phyloP scores from a whole-genome alignment of 2,329 filamentous ascomycete species.

The Alternaria arbusti region DNA sequence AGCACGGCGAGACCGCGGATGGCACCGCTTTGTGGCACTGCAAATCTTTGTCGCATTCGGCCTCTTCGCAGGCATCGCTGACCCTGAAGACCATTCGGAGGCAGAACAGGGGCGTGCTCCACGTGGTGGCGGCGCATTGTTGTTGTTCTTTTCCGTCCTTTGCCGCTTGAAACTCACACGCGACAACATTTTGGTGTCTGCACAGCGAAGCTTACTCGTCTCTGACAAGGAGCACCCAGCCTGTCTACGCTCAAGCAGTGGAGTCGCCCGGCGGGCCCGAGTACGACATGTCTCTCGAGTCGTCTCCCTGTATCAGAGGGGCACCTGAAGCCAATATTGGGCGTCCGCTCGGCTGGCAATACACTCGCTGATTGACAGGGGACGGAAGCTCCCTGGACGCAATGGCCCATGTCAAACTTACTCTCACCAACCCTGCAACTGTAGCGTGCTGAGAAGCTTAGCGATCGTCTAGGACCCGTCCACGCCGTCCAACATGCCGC shows the following conservation, averaged over 20 bases:
- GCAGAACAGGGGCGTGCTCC: constrained; percentile 16
- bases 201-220: constrained; percentile 1
- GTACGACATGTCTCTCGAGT: background rate
- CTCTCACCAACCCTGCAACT: constrained; percentile 15
- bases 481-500: constrained; percentile 17
- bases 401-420: constrained; percentile 16
- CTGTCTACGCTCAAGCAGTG: constrained; percentile 2
- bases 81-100: constrained; percentile 2
- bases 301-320: constrained; percentile 7
- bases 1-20: constrained; percentile 15
- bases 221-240: background rate
- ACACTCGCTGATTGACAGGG: constrained; percentile 18
- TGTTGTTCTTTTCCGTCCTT: constrained; percentile 13
- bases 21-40: constrained; percentile 21
- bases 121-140: constrained; percentile 24
- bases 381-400: constrained; percentile 11
- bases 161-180: constrained; percentile 19
- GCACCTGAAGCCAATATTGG: constrained; percentile 4
- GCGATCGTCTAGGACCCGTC: constrained; percentile 20
- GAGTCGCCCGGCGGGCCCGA: background rate
- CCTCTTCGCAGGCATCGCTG: constrained; percentile 20
- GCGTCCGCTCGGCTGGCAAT: constrained; percentile 15
- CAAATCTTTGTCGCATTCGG: constrained; percentile 20
- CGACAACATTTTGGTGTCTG: constrained; percentile 11
- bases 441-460: constrained; percentile 13